phyloP scores from a whole-genome alignment of 768 basidiomycete species.

The Lanmaoa rubissima region DNA sequence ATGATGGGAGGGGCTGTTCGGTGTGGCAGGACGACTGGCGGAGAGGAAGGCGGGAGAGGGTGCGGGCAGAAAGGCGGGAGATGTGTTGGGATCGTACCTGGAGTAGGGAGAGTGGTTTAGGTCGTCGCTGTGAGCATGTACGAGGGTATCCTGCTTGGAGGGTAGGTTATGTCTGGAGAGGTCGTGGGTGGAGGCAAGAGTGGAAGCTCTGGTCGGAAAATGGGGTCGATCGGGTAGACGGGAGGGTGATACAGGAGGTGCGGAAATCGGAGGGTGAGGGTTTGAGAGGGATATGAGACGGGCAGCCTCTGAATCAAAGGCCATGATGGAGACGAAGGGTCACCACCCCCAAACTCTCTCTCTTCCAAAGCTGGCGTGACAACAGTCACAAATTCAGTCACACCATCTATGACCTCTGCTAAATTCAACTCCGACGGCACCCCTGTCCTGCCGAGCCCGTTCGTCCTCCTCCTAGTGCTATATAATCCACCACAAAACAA shows the following conservation, averaged over 20 bases:
- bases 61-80: conserved; percentile 36
- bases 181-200: conserved; percentile 52
- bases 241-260: conserved; percentile 30
- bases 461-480: conserved; percentile 22
- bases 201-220: conserved; percentile 64
- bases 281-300: conserved; percentile 15
- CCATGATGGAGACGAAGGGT: conserved; percentile 17
- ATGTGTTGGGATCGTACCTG: conserved; percentile 13
- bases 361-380: conserved; percentile 21
- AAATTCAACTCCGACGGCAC: conserved; percentile 19
- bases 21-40: conserved; percentile 59
- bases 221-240: conserved; percentile 50
- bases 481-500: conserved; percentile 7
- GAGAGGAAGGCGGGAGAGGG: conserved; percentile 48
- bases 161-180: conserved; percentile 47
- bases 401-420: no score
- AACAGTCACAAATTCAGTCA: conserved; percentile 14
- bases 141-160: conserved; percentile 30
- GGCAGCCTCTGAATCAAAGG: conserved; percentile 30
- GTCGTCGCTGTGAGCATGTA: conserved; percentile 67
- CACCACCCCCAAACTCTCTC: no score
- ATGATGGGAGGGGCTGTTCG: conserved; percentile 45
- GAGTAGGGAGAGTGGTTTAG: conserved; percentile 48
- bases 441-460: conserved; percentile 20
- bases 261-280: conserved; percentile 31